Evolutionary conservation across 192 early-diverging fungal species (phyloP).

Genomic region (Coemansia nantahalensis): DNA sequence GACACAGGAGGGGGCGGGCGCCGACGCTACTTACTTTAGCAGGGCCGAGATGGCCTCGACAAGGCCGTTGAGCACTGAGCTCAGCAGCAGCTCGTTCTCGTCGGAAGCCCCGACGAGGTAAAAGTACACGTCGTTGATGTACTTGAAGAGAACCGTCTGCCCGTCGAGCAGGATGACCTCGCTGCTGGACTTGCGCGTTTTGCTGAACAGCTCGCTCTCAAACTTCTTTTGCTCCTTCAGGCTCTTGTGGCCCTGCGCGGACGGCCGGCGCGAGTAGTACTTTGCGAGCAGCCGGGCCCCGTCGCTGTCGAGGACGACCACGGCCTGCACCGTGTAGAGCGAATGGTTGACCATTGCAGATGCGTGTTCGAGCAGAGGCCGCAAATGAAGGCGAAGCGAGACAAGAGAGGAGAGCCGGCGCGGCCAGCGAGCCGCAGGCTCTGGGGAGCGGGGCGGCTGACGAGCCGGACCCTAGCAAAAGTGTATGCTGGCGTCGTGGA

Average conservation of each 20-base stretch:
- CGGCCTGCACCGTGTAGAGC: constrained; percentile 83
- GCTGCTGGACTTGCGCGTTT: constrained; percentile 77
- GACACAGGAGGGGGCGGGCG: neutral
- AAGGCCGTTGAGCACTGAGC: constrained; percentile 71
- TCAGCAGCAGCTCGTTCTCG: constrained; percentile 92
- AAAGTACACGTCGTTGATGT: constrained; percentile 83
- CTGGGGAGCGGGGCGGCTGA: no score
- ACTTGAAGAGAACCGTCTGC: constrained; percentile 85
- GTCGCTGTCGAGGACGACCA: constrained; percentile 87
- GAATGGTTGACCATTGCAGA: constrained; percentile 77
- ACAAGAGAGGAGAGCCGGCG: no score
- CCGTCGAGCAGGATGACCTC: constrained; percentile 95
- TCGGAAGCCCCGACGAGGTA: constrained; percentile 88
- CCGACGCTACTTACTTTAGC: constrained; percentile 62
- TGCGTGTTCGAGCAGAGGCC: no score
- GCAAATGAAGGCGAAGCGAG: no score
- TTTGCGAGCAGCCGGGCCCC: constrained; percentile 92
- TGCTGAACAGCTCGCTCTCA: constrained; percentile 88
- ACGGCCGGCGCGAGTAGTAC: constrained; percentile 67
- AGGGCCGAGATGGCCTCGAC: constrained; percentile 83
- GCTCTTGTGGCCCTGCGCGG: constrained; percentile 25
- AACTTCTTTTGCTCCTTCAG: constrained; percentile 86
- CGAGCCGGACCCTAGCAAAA: constrained; percentile 80
- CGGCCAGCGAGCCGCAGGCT: no score
- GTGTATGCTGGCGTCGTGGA: constrained; percentile 90